phyloP scores from a whole-genome alignment of 2,329 filamentous ascomycete genomes.

The Trichoderma semiorbis region DNA sequence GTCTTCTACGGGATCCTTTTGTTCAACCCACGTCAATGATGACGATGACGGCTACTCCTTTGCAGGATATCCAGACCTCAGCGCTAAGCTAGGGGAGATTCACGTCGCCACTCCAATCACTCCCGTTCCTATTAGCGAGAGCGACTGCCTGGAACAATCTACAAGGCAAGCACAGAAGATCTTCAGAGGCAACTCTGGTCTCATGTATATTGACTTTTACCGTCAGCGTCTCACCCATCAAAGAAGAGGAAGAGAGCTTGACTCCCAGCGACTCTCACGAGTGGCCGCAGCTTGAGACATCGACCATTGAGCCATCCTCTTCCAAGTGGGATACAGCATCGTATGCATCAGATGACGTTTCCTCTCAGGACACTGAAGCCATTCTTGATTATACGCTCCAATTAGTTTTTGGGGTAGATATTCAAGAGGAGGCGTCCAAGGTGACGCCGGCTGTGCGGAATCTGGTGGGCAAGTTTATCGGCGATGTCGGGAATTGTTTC shows the following conservation, averaged over 20 bases:
- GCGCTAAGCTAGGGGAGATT: conserved; percentile 17
- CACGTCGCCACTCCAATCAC: conserved; percentile 13
- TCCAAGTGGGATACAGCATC: conserved; percentile 24
- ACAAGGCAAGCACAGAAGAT: conserved; percentile 15
- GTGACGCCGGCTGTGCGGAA: conserved; percentile 28
- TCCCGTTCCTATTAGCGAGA: conserved; percentile 5
- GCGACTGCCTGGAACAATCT: conserved; percentile 4
- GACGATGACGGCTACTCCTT: conserved; percentile 31
- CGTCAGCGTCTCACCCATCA: conserved; percentile 16
- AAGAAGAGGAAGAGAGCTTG: conserved; percentile 18
- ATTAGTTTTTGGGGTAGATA: conserved; percentile 37
- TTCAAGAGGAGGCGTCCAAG: conserved; percentile 35
- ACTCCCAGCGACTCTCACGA: conserved; percentile 15
- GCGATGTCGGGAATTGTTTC: conserved; percentile 33
- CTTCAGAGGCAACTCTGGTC: background rate
- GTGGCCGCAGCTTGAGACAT: conserved; percentile 19
- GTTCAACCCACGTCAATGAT: conserved; percentile 38
- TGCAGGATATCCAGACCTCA: conserved; percentile 27
- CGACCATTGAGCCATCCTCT: background rate
- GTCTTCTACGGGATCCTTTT: conserved; percentile 33
- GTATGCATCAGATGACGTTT: conserved; percentile 30
- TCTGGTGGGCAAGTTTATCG: conserved; percentile 33
- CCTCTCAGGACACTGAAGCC: conserved; percentile 33
- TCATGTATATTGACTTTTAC: conserved; percentile 10
- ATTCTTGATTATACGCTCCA: conserved; percentile 38